Base-by-base conservation (phyloP, 2,329 filamentous ascomycete species). In the Cercospora canescens region DNA sequence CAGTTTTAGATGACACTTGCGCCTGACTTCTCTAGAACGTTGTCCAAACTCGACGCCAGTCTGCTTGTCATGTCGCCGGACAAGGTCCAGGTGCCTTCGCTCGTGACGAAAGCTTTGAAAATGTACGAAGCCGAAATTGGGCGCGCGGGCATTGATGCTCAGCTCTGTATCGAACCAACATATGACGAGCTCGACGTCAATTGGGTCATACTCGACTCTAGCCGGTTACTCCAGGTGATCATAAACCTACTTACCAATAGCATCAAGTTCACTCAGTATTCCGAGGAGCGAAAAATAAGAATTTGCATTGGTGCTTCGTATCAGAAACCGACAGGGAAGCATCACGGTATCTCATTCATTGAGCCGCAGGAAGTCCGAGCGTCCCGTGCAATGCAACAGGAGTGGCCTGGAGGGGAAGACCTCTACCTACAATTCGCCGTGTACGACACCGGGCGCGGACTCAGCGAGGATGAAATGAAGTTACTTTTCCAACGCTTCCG, bases 231-330 rank as follows among this genome's bases (percentile, higher is more conserved):
- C 0, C 81, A 83, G 52, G 79, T 83, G 4, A 74, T 80, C 34
- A 78, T 79, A 64, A 78, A 78, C 54, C 73, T 83, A 1, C 75
- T 82, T n/a, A 82, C 81, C 8, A 82, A 82, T 57, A 78, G 79
- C 0, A 81, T 83, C 73, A 83, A 83, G 62, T 83, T 83, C 67
- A 81, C 81, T 0, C 78, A 80, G 41, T 71, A 76, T 24, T 74
- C 76, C 1, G 58, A 73, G 2, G 67, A 69, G 3, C 78, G 79
- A 0, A 71, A 70, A 12, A 79, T 83, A 59, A 76, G 73, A 0
- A 76, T 83, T 9, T 76, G 73, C 14, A 74, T 79, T 7, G 78
- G 79, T 12, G 80, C 78, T 11, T 75, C 71, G 1, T 67, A 69
- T 28, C 69, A 74, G 32, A 73, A 71, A 59, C 80, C 80, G 0